These are phyloP conservation scores for Neopestalotiopsis clavispora DNA, from an alignment of 2,329 filamentous ascomycete genomes.

Conservation along the genomic window DNA sequence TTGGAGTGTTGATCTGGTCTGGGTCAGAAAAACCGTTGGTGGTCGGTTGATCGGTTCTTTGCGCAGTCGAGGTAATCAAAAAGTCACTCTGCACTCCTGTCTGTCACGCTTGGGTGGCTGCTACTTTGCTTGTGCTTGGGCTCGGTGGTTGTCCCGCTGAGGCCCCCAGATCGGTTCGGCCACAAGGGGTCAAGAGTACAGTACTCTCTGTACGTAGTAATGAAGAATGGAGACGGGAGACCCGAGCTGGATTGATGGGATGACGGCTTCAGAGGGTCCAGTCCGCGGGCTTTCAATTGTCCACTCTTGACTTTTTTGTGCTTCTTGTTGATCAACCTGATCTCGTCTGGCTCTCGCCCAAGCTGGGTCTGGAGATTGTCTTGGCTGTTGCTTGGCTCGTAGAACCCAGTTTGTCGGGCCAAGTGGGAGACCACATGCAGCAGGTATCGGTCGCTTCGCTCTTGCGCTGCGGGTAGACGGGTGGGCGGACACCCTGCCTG, in stretches of 20 bases:
- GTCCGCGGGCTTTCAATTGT: background rate
- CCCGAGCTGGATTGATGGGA: background rate
- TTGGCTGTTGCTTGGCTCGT: background rate
- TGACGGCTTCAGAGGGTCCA: background rate
- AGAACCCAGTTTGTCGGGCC: background rate
- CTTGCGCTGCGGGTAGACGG: background rate
- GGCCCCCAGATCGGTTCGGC: background rate
- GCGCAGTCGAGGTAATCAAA: background rate
- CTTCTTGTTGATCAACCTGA: background rate
- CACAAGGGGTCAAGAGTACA: background rate
- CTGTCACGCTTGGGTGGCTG: background rate
- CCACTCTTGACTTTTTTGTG: background rate
- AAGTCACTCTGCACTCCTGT: background rate
- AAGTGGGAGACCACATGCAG: background rate
- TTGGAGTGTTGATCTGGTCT: background rate
- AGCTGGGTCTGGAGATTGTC: background rate
- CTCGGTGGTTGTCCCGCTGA: background rate
- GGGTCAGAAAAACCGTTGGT: background rate
- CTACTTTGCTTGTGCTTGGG: background rate
- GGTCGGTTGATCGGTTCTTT: background rate
- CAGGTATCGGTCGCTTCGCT: background rate
- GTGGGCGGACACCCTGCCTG: background rate
- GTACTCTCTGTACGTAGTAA: background rate
- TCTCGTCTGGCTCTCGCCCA: background rate
- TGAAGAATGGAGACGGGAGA: background rate